Evolutionary conservation across 176 grass and related monocot genomes (phyloP).

Genomic region (Puya raimondii): DNA sequence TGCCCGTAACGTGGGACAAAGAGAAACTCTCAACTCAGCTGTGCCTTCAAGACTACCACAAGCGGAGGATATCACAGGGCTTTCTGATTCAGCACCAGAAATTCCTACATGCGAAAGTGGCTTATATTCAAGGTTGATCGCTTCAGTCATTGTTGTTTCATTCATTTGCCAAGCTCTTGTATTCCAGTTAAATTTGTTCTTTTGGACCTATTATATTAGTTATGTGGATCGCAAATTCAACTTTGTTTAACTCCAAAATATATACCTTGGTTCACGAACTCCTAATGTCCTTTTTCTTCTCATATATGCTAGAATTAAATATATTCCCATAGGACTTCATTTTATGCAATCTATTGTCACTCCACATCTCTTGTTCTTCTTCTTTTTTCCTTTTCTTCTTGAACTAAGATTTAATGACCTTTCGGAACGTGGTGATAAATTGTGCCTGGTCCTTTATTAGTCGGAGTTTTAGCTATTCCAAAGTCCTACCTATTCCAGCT

Average conservation of each 20-base stretch:
- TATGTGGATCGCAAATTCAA: too few relatives aligned
- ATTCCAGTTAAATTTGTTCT: too few relatives aligned
- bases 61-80: conserved; percentile 37
- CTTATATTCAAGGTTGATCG: conserved; percentile 47
- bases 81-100: conserved; percentile 81
- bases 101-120: conserved; percentile 47
- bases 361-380: not conserved
- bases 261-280: not conserved
- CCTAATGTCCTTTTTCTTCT: not conserved
- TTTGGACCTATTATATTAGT: too few relatives aligned
- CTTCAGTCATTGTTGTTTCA: conserved; percentile 1
- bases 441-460: too few relatives aligned
- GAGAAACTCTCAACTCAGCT: conserved; percentile 24
- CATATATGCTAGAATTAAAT: conserved; percentile 1
- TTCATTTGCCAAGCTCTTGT: not conserved
- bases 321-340: not conserved
- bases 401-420: not conserved
- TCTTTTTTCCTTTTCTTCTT: not conserved
- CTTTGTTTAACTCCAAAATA: not conserved
- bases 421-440: not conserved
- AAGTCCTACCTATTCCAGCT: too few relatives aligned
- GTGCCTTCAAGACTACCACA: conserved; percentile 47
- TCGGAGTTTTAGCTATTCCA: too few relatives aligned
- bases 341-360: not conserved
- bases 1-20: conserved; percentile 27